These are phyloP conservation scores for Lactarius sanguifluus DNA, from an alignment of 768 basidiomycete genomes.

Conservation along the genomic window DNA sequence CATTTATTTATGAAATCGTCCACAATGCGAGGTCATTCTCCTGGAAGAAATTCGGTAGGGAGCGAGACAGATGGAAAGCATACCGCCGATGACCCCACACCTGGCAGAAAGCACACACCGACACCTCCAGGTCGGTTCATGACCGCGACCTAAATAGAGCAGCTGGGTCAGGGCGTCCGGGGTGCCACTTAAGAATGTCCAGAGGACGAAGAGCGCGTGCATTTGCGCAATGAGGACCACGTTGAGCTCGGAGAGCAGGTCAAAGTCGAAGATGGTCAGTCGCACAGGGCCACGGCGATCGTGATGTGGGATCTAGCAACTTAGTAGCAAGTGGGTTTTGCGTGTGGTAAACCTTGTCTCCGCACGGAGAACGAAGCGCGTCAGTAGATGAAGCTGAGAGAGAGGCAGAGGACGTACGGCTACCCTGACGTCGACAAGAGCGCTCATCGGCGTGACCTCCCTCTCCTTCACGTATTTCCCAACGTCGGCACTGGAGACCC, in stretches of 20 bases:
- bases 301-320: constrained; percentile 58
- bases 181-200: constrained; percentile 67
- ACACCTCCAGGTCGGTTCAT: no score
- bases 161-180: constrained; percentile 63
- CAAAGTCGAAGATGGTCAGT: constrained; percentile 75
- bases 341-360: constrained; percentile 58
- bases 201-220: constrained; percentile 65
- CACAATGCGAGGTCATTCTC: background rate
- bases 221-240: constrained; percentile 60
- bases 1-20: constrained; percentile 34
- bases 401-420: constrained; percentile 46
- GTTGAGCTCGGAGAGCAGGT: constrained; percentile 38
- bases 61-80: constrained; percentile 21
- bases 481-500: constrained; percentile 58
- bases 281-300: constrained; percentile 63
- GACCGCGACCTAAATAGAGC: no score
- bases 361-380: constrained; percentile 32
- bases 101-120: no score
- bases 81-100: constrained; percentile 89
- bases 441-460: constrained; percentile 59
- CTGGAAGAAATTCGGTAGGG: background rate
- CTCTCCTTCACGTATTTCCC: constrained; percentile 79
- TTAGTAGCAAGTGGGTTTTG: constrained; percentile 62
- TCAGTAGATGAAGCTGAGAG: background rate
- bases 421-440: constrained; percentile 54